These are phyloP conservation scores for Ascochyta viciae-villosae DNA, from an alignment of 2,329 filamentous ascomycete genomes.

Conservation along the genomic window DNA sequence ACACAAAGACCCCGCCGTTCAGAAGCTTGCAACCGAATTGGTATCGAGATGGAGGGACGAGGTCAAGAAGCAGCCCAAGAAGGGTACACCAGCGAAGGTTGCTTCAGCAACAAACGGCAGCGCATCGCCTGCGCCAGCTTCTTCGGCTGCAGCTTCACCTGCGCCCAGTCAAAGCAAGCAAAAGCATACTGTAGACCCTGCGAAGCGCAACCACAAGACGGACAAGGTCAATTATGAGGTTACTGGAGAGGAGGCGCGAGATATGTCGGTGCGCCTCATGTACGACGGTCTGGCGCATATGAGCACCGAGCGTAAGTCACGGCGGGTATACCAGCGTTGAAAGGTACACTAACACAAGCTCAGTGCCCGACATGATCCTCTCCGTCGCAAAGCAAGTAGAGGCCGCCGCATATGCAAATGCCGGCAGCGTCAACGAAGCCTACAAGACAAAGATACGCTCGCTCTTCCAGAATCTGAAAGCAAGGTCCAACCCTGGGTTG, in stretches of 20 bases:
- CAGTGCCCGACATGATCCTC: slow-evolving; percentile 71
- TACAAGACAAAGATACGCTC: slow-evolving; percentile 92
- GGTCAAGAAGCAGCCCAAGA: slow-evolving; percentile 64
- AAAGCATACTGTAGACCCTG: slow-evolving; percentile 66
- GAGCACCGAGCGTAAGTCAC: slow-evolving; percentile 58
- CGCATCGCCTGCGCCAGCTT: slow-evolving; percentile 44
- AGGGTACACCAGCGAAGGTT: slow-evolving; percentile 33
- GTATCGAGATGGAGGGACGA: slow-evolving; percentile 87
- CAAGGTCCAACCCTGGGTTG: slow-evolving; percentile 82
- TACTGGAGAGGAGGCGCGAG: slow-evolving; percentile 75
- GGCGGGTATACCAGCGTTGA: background rate
- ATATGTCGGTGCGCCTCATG: slow-evolving; percentile 87
- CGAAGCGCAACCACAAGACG: slow-evolving; percentile 82
- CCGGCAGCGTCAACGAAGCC: slow-evolving; percentile 72
- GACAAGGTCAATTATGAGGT: slow-evolving; percentile 81
- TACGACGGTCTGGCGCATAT: slow-evolving; percentile 90
- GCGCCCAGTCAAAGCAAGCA: slow-evolving; percentile 60
- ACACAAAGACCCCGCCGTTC: slow-evolving; percentile 77
- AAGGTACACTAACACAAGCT: slow-evolving; percentile 19
- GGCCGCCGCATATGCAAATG: slow-evolving; percentile 72
- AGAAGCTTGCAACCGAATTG: slow-evolving; percentile 77
- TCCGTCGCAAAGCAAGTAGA: slow-evolving; percentile 74
- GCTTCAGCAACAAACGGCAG: slow-evolving; percentile 32
- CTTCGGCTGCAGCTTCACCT: slow-evolving; percentile 52
- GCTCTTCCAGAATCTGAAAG: slow-evolving; percentile 93